phyloP scores from a whole-genome alignment of 78 protist species.

The Emiliania huxleyi region DNA sequence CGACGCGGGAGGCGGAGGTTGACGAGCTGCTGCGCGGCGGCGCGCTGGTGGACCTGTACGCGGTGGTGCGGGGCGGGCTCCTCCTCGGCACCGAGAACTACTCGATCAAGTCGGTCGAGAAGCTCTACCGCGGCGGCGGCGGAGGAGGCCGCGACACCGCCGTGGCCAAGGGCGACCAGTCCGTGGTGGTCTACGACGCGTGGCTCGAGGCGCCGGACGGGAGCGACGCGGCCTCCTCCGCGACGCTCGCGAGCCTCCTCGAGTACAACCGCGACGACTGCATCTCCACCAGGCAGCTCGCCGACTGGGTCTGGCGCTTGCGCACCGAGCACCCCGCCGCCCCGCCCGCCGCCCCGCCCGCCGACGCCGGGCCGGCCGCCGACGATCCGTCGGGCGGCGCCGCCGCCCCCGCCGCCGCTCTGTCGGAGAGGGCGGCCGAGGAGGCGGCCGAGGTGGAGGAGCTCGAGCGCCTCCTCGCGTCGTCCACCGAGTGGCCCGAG shows the following conservation, averaged over 20 bases:
- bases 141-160: neutral
- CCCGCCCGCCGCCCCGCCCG: neutral
- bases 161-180: neutral
- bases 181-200: neutral
- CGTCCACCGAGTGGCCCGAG: neutral
- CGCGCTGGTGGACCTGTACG: neutral
- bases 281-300: neutral
- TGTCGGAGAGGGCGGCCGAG: neutral
- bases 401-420: neutral
- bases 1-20: neutral
- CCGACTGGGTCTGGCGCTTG: neutral
- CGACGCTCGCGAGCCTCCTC: neutral
- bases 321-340: neutral
- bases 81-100: neutral
- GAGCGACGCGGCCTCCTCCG: neutral
- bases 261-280: conserved; percentile 9
- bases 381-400: neutral
- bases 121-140: neutral
- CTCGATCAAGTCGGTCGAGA: neutral
- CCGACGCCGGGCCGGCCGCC: neutral
- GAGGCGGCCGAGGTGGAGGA: neutral
- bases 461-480: neutral
- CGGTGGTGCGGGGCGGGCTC: neutral
- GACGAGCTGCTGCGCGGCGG: neutral
- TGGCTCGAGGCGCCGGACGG: neutral